Evolutionary conservation across 2,329 filamentous ascomycete genomes (phyloP).

Genomic region (Keithomyces neogunnii): DNA sequence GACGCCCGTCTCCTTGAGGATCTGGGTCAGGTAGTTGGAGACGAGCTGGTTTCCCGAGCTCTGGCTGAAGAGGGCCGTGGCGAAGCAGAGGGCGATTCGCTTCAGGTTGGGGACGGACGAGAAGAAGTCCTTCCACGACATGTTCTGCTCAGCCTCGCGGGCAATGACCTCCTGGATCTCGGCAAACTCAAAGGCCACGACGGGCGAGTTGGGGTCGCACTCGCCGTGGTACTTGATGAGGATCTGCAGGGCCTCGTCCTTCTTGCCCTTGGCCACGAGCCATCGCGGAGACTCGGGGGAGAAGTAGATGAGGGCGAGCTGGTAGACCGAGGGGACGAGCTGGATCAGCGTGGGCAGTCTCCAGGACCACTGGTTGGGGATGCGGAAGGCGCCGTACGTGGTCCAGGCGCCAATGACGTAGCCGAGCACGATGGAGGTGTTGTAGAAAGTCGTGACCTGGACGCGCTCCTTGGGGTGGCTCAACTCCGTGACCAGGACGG

Average conservation of each 20-base stretch:
- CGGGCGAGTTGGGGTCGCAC: conserved; percentile 30
- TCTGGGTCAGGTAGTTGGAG: conserved; percentile 31
- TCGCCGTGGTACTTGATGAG: conserved; percentile 45
- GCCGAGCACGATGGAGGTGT: conserved; percentile 31
- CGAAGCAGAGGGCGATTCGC: conserved; percentile 30
- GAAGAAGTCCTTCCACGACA: conserved; percentile 34
- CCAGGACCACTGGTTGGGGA: conserved; percentile 35
- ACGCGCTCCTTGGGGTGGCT: conserved; percentile 31
- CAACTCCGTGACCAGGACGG: conserved; percentile 33
- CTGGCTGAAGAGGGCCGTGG: conserved; percentile 31
- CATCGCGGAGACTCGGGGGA: conserved; percentile 54
- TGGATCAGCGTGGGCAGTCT: conserved; percentile 45
- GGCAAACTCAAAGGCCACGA: conserved; percentile 38
- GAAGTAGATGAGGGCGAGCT: conserved; percentile 37
- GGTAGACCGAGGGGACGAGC: conserved; percentile 31
- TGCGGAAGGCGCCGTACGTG: conserved; percentile 23
- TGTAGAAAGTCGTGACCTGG: conserved; percentile 29
- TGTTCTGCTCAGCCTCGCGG: conserved; percentile 20
- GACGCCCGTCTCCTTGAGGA: conserved; percentile 30
- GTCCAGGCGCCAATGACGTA: conserved; percentile 29
- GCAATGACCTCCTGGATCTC: conserved; percentile 41
- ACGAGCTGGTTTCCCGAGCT: conserved; percentile 32
- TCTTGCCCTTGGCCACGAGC: conserved; percentile 42
- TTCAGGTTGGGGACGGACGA: conserved; percentile 29
- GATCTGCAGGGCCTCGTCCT: conserved; percentile 40